phyloP scores from a whole-genome alignment of 352 stramenopile species.

The Phytophthora boehmeriae region DNA sequence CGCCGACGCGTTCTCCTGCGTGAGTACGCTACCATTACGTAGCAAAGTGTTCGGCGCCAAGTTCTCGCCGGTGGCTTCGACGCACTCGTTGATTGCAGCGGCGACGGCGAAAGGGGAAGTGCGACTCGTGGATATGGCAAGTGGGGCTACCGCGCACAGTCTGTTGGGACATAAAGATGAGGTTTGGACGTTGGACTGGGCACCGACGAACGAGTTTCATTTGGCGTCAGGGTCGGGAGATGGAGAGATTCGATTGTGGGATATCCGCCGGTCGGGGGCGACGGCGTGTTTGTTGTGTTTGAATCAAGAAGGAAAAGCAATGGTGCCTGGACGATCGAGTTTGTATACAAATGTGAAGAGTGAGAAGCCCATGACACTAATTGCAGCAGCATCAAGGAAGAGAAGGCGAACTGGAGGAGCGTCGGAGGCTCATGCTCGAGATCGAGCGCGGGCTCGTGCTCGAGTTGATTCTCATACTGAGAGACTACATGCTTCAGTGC shows the following conservation, averaged over 20 bases:
- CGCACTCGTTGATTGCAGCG: conserved; percentile 74
- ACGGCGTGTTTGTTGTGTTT: conserved; percentile 85
- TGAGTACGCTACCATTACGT: conserved; percentile 62
- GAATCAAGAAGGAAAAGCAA: conserved; percentile 68
- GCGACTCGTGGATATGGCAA: conserved; percentile 79
- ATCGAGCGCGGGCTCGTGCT: conserved; percentile 21
- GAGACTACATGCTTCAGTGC: conserved; percentile 8
- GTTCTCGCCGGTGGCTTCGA: conserved; percentile 66
- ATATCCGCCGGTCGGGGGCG: conserved; percentile 83
- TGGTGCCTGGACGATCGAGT: conserved; percentile 51
- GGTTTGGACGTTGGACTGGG: conserved; percentile 83
- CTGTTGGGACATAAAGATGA: conserved; percentile 81
- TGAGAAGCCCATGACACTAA: conserved; percentile 40
- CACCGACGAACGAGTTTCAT: conserved; percentile 69
- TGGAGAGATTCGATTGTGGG: conserved; percentile 83
- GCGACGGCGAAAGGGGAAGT: conserved; percentile 64
- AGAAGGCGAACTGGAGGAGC: conserved; percentile 26
- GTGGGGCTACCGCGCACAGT: conserved; percentile 62
- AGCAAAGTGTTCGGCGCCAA: conserved; percentile 67
- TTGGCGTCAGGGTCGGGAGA: conserved; percentile 62
- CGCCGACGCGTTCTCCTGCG: conserved; percentile 67
- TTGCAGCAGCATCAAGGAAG: conserved; percentile 39
- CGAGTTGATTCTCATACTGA: conserved; percentile 26
- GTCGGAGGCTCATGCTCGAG: conserved; percentile 27
- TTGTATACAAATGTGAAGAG: conserved; percentile 58